A percentile compares a stretch with the other conserved stretches of the same genome.
These are phyloP conservation scores for Meripilus lineatus DNA, from an alignment of 1,284 basidiomycete genomes.

Conservation along the genomic window DNA sequence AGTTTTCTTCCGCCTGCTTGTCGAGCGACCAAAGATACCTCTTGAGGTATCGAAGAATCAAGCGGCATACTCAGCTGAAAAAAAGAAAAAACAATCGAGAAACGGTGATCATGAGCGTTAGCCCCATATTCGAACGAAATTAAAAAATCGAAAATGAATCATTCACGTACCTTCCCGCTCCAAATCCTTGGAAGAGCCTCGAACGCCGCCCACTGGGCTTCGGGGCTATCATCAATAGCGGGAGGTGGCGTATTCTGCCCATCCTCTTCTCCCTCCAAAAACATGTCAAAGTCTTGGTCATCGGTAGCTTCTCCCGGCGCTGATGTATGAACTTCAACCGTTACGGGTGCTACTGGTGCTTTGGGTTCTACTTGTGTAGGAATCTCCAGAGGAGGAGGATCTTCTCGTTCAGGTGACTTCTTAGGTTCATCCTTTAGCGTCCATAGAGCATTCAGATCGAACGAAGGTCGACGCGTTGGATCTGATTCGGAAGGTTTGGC, in stretches of 20 bases:
- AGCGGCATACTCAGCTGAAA: constrained; percentile 70
- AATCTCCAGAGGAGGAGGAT: constrained; percentile 19
- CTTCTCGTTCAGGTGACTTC: constrained; percentile 5
- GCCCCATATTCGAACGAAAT: not conserved
- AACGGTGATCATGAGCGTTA: too few relatives aligned
- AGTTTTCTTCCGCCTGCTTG: constrained; percentile 65
- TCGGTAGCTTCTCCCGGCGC: constrained; percentile 43
- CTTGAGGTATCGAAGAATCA: constrained; percentile 62
- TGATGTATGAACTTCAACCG: too few relatives aligned
- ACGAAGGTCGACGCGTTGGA: constrained; percentile 41
- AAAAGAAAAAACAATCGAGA: constrained; percentile 4
- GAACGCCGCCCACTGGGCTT: constrained; percentile 36
- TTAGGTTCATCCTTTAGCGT: constrained; percentile 18
- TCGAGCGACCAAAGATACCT: constrained; percentile 62
- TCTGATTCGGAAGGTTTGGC: constrained; percentile 37
- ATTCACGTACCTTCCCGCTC: constrained; percentile 58
- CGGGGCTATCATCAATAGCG: constrained; percentile 18
- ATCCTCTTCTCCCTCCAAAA: constrained; percentile 57
- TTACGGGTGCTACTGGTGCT: constrained; percentile 33
- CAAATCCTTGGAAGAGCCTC: constrained; percentile 57
- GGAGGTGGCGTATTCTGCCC: constrained; percentile 30
- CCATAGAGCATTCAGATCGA: constrained; percentile 73
- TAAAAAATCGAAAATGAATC: constrained; percentile 4
- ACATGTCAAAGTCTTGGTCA: constrained; percentile 81
- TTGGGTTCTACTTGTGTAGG: constrained; percentile 34